Evolutionary conservation across 176 grass and related monocot species (phyloP), one percentile per base, ranked within the genome.

Genomic region (Areca catechu): DNA sequence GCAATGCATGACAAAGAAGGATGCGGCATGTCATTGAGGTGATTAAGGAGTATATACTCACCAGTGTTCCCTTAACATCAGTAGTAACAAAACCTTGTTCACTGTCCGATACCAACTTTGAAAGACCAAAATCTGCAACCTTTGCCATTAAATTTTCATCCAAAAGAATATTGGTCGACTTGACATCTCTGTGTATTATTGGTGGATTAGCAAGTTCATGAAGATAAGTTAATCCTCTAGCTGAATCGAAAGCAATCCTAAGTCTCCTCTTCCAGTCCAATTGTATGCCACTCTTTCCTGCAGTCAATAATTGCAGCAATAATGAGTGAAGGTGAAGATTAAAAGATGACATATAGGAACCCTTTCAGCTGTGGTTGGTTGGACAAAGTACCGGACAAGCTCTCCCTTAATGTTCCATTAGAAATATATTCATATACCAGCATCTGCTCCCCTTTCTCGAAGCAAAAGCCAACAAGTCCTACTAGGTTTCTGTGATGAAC

Each of bases 401-500:
- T 58, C 12, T 91, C 86, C 5, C 68, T 82, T 71, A 97, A 68
- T 21, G 80, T 77, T 71, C 92, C 92, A 48, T 80, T 97, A 10
- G 65, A 24, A 58, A 97, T 58, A 67, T 79, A 88, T 76, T 97
- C 83, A 0, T 97, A 91, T 21, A 97, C 83, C 57, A 97, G 77
- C 78, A 91, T 91, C 76, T 60, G 75, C 66, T 97, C 86, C 0
- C 76, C 78, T 71, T 97, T 90, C 24, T 91, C 86, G 17, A 88
- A 91, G 78, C 86, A 91, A 77, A 97, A 97, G 49, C 92, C 86
- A 4, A 97, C 83, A 18, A 91, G 80, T 60, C 67, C 71, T 24
- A 97, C 86, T 50, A 97, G 71, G 49, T 97, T 97, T 57, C 79
- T 91, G 75, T 91, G 92, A 71, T 97, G 92, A 22, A 97, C 92